Evolutionary conservation across 1,284 basidiomycete genomes (phyloP), one percentile per base, ranked within the genome.

Genomic region (Ganoderma leucocontextum): DNA sequence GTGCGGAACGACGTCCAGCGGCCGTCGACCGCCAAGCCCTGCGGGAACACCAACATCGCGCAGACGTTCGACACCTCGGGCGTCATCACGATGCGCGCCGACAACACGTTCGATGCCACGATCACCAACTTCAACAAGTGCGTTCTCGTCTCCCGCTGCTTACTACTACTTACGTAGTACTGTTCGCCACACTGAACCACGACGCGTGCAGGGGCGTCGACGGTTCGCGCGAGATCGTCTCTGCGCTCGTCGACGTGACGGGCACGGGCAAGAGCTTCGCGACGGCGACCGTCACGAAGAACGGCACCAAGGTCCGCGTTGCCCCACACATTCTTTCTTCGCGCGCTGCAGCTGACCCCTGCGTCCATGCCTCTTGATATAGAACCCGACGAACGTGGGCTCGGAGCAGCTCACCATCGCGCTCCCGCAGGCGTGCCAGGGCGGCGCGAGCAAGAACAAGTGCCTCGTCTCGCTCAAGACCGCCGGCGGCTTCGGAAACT

Each of bases 51-150:
- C 55, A 80, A 85, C 73, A 80, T 87, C 49, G 82, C 83, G 8
- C 67, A 76, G 15, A 81, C 75, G 58, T 63, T 88, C 64, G 82
- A 82, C 68, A 76, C 78, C n/a, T 82, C 85, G 5, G 82, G 80
- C 0, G 75, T 83, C 2, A 79, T 87, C 33, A 71, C 77, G 9
- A 82, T 82, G n/a, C 77, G 76, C 53, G 78, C 81, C 3, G 80
- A 85, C 65, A 85, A 84, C 36, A 76, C 81, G 1, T 84, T 87
- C 75, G 78, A 77, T 10, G 81, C 81, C 12, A 84, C 79, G 35
- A 79, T 81, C 61, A 83, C 80, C 49, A 84, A 87, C 78, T 88
- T 86, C 76, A 88, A 89, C 72, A 79, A 70, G 87, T 87, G 70
- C 70, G 29, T 79, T 25, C 6, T 52, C 57, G 17, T 9, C 47